Conservation (phyloP, 2,329 filamentous ascomycete species). For the Exserohilum rostratum region DNA sequence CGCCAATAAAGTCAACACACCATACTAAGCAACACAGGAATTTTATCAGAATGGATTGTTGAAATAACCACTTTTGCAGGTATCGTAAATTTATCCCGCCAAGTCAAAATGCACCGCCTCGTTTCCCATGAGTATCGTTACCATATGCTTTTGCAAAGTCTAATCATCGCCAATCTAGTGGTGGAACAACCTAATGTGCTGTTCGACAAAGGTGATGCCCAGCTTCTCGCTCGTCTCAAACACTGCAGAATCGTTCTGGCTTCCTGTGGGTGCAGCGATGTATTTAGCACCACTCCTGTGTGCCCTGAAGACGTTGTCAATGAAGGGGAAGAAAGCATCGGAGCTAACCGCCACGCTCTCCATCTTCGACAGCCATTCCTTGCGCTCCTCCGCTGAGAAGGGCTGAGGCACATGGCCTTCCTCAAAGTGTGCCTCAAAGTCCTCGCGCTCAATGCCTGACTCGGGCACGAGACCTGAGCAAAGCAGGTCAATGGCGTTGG, state of each 20-base stretch:
- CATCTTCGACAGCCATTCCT: conserved; percentile 84
- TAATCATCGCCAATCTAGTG: conserved; percentile 63
- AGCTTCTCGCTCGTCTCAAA: conserved; percentile 91
- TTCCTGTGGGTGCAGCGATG: conserved; percentile 90
- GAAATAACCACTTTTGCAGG: conserved; percentile 14
- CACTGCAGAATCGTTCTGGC: conserved; percentile 81
- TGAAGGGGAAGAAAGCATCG: conserved; percentile 98
- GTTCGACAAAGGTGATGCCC: conserved; percentile 93
- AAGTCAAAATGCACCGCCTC: neutral
- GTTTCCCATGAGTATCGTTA: conserved; percentile 9
- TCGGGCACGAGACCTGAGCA: conserved; percentile 89
- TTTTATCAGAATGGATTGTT: conserved; percentile 1
- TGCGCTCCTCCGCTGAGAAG: conserved; percentile 84
- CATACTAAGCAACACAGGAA: neutral
- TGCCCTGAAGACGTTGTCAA: conserved; percentile 95
- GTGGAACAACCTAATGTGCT: conserved; percentile 92
- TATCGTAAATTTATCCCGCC: conserved; percentile 5
- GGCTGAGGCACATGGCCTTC: conserved; percentile 72
- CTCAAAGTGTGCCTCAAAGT: conserved; percentile 89
- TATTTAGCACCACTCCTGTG: conserved; percentile 91
- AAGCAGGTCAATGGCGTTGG: conserved; percentile 94
- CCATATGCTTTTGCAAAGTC: neutral
- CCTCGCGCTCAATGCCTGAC: conserved; percentile 79
- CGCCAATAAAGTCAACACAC: neutral
- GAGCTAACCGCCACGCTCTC: conserved; percentile 84